These are phyloP conservation scores for Rehmannia glutinosa DNA, from an alignment of 257 asterid genomes.

Conservation along the genomic window DNA sequence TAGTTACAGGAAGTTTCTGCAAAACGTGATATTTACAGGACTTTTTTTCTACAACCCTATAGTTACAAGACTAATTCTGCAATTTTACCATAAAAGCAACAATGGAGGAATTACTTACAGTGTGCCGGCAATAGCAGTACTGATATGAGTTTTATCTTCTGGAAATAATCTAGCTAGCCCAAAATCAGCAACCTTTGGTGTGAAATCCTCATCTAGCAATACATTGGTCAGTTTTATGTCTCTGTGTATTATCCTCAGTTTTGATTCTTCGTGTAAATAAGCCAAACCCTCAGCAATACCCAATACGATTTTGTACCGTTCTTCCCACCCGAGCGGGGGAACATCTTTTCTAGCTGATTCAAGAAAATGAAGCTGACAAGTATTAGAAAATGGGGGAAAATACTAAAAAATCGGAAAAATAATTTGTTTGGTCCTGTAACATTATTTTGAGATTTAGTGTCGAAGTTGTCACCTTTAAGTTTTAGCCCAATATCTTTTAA, in stretches of 20 bases:
- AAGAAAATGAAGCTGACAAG: background rate
- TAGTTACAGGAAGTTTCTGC: no score
- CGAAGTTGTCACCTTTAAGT: no score
- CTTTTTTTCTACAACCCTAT: no score
- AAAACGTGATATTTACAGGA: no score
- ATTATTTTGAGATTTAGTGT: no score
- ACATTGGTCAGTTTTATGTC: slow-evolving; percentile 69
- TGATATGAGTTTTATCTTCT: slow-evolving; percentile 50
- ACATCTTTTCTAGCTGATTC: slow-evolving; percentile 41
- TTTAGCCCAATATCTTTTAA: no score
- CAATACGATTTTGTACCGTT: slow-evolving; percentile 42
- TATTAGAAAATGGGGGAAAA: background rate
- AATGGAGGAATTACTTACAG: slow-evolving; percentile 39
- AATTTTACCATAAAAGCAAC: no score
- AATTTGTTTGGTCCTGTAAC: no score
- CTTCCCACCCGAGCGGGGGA: slow-evolving; percentile 47
- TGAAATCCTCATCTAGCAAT: slow-evolving; percentile 48
- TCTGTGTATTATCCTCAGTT: slow-evolving; percentile 56
- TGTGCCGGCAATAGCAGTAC: slow-evolving; percentile 75
- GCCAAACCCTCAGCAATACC: slow-evolving; percentile 77
- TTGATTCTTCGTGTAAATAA: slow-evolving; percentile 57
- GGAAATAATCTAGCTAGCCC: slow-evolving; percentile 70
- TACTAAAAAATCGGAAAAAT: no score
- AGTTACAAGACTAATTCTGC: no score
- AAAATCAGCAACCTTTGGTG: slow-evolving; percentile 70